These are phyloP conservation scores for Adansonia rubrostipa DNA, from an alignment of 441 rosid species.

Conservation along the genomic window DNA sequence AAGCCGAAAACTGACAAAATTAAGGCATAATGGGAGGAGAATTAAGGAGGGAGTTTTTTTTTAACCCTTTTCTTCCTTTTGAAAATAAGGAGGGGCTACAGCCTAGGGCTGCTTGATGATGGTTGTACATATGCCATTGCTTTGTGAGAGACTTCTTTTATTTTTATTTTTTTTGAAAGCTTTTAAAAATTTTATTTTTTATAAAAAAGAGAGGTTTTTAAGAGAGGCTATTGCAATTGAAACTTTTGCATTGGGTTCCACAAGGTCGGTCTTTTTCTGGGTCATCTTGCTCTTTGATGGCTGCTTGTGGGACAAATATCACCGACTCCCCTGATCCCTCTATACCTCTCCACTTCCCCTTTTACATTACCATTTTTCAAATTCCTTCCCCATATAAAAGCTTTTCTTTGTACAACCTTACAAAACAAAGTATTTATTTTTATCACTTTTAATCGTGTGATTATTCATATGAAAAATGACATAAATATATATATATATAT, in stretches of 20 bases:
- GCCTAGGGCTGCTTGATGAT: background rate
- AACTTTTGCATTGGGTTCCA: constrained; percentile 69
- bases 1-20: constrained; percentile 45
- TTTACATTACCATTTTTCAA: constrained; percentile 22
- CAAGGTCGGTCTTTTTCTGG: constrained; percentile 61
- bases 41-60: background rate
- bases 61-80: constrained; percentile 17
- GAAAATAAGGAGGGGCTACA: constrained; percentile 32
- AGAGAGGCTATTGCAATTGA: background rate
- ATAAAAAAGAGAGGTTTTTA: background rate
- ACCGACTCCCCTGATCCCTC: constrained; percentile 45
- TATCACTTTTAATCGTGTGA: background rate
- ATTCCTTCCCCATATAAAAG: constrained; percentile 21
- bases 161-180: background rate
- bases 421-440: background rate
- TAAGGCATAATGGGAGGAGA: constrained; percentile 37
- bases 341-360: constrained; percentile 15
- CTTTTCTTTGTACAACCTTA: background rate
- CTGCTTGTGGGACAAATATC: constrained; percentile 72
- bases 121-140: constrained; percentile 10
- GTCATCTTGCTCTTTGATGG: constrained; percentile 48
- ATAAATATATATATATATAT: background rate
- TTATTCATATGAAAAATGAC: background rate
- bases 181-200: constrained; percentile 20
- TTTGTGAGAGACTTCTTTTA: background rate